Evolutionary conservation across 1,284 basidiomycete species (phyloP), one percentile per base, ranked within the genome.

Genomic region (Fereydounia khargensis): DNA sequence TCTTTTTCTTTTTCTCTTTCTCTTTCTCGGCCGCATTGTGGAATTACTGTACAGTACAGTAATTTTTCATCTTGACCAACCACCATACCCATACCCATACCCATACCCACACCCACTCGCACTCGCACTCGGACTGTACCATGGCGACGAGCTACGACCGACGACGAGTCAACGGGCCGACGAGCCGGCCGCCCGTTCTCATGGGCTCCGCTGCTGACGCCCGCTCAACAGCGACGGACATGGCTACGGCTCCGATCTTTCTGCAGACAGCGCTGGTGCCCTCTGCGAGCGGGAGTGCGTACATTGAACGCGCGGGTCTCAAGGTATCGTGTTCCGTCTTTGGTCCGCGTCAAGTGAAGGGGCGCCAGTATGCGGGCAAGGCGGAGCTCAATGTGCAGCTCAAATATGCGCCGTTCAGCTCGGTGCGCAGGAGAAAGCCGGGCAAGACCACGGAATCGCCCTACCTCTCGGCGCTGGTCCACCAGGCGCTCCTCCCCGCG

Each of bases 321-420:
- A 98, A 97, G 79, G 84, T 97, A 58, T 90, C 91, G 3, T 95
- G 91, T 73, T 91, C 92, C 33, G 88, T 96, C 87, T 96, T 96
- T 76, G 94, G 94, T 0, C 95, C 94, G 8, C 84, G 91, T 45
- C 92, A 91, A 69, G 59, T 87, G 20, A 89, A 87, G 14, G 53
- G 80, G 84, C 81, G 55, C 79, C 82, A 39, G 6, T 97, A 91
- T 76, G 88, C 82, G 53, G 88, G 94, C 58, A 86, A 85, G 55
- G 94, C 92, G 0, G 84, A 84, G 48, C 78, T 98, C 46, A 96
- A 91, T 55, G 88, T 98, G 3, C 91, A 97, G 77, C 88, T 96
- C 52, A 96, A 97, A 77, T 96, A 94, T 73, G 84, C 94, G 1
- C 94, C 95, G 0, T 98, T 95, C 76, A 88, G 92, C 5, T 88